phyloP scores from a whole-genome alignment of 495 filamentous ascomycete species.

The Clavariopsis aquatica region DNA sequence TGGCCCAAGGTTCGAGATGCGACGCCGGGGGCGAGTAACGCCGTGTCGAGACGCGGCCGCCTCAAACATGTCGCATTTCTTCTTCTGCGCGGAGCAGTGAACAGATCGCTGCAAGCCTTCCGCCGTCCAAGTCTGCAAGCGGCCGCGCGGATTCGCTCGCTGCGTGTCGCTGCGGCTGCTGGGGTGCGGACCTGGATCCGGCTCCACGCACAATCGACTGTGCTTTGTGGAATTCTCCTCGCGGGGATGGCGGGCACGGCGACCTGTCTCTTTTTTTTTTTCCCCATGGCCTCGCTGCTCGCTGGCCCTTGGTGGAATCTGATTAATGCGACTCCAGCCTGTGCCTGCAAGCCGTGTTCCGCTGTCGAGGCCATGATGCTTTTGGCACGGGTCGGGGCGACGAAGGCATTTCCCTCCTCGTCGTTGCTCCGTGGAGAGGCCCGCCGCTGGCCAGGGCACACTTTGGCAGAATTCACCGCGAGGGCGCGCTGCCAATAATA shows the following conservation, averaged over 20 bases:
- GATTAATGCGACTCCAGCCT: background rate
- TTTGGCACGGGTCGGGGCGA: slow-evolving; percentile 9
- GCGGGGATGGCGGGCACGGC: background rate
- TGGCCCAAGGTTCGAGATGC: slow-evolving; percentile 16
- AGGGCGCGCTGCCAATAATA: slow-evolving; percentile 18
- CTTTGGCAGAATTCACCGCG: slow-evolving; percentile 20
- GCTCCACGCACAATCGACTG: slow-evolving; percentile 21
- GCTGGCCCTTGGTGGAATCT: slow-evolving; percentile 7
- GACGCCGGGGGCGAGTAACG: slow-evolving; percentile 13
- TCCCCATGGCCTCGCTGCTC: slow-evolving; percentile 5
- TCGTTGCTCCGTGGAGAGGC: slow-evolving; percentile 5
- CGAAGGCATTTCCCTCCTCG: slow-evolving; percentile 11
- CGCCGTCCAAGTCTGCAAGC: slow-evolving; percentile 19
- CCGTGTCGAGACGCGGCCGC: slow-evolving; percentile 9
- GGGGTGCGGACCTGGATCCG: slow-evolving; percentile 11
- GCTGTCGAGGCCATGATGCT: slow-evolving; percentile 2
- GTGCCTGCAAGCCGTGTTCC: background rate
- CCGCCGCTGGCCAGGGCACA: slow-evolving; percentile 6
- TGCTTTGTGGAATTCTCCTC: slow-evolving; percentile 10
- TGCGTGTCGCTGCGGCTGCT: slow-evolving; percentile 30
- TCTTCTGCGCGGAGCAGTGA: background rate
- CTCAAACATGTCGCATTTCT: slow-evolving; percentile 26
- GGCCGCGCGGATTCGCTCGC: slow-evolving; percentile 16
- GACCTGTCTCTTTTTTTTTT: slow-evolving; percentile 14
- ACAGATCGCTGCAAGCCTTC: slow-evolving; percentile 32